Percentiles rank a stretch among this genome's conserved stretches.
phyloP scores from a whole-genome alignment of 1,284 basidiomycete species.

The Rhodotorula sp. region DNA sequence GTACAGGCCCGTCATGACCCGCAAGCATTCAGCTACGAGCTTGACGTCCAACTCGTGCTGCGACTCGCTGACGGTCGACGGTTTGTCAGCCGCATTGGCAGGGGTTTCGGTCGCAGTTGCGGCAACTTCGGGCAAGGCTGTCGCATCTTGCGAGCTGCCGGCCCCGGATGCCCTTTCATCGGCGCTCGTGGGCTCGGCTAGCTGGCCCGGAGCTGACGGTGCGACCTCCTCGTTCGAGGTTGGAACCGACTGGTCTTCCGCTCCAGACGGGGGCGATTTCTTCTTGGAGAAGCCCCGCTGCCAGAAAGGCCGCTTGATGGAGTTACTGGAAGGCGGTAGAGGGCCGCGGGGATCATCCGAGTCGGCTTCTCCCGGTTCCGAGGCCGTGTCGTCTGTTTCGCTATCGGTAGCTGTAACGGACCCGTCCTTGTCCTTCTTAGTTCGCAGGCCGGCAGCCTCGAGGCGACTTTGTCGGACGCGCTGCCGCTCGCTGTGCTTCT shows the following conservation, averaged over 20 bases:
- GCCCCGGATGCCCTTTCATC: neutral
- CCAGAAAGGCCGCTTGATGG: slow-evolving; percentile 28
- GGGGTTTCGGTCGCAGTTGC: neutral
- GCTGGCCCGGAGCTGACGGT: neutral
- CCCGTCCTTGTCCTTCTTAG: slow-evolving; percentile 12
- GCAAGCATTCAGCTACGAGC: slow-evolving; percentile 66
- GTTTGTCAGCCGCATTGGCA: slow-evolving; percentile 3
- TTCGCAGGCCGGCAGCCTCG: neutral
- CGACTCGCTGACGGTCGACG: slow-evolving; percentile 20
- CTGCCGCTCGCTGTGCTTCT: neutral
- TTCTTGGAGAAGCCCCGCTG: slow-evolving; percentile 15
- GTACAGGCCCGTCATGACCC: slow-evolving; percentile 73
- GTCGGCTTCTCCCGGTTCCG: slow-evolving; percentile 52
- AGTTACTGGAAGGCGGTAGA: neutral
- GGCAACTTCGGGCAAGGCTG: slow-evolving; percentile 1
- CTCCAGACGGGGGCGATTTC: neutral
- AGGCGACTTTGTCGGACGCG: neutral
- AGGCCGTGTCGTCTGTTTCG: slow-evolving; percentile 55
- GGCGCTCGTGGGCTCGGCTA: neutral
- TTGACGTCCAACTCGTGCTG: slow-evolving; percentile 70
- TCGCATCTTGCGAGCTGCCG: neutral
- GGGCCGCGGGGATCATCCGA: slow-evolving; percentile 1
- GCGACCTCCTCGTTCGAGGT: neutral
- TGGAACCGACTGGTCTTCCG: neutral
- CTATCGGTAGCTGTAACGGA: slow-evolving; percentile 52